Conservation (phyloP, 495 filamentous ascomycete species). For the Tuber magnatum region DNA sequence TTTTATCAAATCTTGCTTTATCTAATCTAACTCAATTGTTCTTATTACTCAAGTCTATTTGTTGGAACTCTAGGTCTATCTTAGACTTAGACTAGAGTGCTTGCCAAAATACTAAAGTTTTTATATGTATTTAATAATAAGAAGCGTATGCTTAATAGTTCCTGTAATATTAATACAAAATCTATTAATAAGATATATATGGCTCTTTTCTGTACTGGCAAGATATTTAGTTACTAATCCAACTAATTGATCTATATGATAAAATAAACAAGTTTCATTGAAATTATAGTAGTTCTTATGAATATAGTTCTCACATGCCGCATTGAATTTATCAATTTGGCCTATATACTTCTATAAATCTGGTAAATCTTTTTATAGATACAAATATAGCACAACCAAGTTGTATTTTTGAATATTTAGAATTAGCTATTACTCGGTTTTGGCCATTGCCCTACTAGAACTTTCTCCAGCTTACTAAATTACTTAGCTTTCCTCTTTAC, state of each 20-base stretch:
- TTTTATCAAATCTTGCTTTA: slow-evolving; percentile 37
- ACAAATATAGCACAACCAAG: slow-evolving; percentile 8
- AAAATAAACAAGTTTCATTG: slow-evolving; percentile 40
- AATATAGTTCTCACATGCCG: slow-evolving; percentile 22
- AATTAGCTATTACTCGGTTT: slow-evolving; percentile 37
- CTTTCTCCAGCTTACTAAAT: neutral
- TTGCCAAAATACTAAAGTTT: slow-evolving; percentile 27
- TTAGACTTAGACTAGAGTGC: slow-evolving; percentile 30
- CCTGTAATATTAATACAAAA: slow-evolving; percentile 35
- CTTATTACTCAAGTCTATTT: slow-evolving; percentile 40
- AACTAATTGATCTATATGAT: slow-evolving; percentile 30
- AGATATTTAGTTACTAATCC: slow-evolving; percentile 21
- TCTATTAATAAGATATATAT: slow-evolving; percentile 30
- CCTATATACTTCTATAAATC: slow-evolving; percentile 3
- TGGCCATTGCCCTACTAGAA: slow-evolving; percentile 13
- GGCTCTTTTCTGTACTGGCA: slow-evolving; percentile 23
- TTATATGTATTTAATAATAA: slow-evolving; percentile 39
- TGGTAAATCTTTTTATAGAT: slow-evolving; percentile 21
- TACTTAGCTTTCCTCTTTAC: slow-evolving; percentile 3
- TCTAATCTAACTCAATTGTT: slow-evolving; percentile 38
- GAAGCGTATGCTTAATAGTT: slow-evolving; percentile 29
- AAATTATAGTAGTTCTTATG: slow-evolving; percentile 40
- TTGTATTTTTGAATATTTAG: slow-evolving; percentile 36
- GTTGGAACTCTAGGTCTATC: slow-evolving; percentile 30
- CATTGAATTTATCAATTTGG: slow-evolving; percentile 22